Conservation (phyloP, 768 basidiomycete species). For the Leucosporidium yakuticum region DNA sequence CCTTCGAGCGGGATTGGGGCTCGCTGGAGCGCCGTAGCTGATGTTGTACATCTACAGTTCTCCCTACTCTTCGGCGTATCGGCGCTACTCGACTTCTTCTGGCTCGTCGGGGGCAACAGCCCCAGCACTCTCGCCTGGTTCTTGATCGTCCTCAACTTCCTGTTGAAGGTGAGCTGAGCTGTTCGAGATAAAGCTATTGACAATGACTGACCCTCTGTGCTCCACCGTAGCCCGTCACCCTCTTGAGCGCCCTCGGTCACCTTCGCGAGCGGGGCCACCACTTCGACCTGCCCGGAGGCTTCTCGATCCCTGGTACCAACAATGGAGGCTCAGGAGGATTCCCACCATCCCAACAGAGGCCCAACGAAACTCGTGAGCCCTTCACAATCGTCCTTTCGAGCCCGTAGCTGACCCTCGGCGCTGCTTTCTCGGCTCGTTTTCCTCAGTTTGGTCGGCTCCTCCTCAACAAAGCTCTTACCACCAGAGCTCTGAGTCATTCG, state of each 20-base stretch:
- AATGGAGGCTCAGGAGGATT: background rate
- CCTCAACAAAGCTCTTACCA: constrained; percentile 15
- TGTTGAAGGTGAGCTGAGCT: constrained; percentile 18
- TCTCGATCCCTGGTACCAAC: constrained; percentile 4
- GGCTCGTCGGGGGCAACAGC: background rate
- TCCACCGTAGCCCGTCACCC: constrained; percentile 15
- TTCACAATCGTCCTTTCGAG: background rate
- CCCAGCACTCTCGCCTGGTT: background rate
- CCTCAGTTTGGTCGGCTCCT: constrained; percentile 26
- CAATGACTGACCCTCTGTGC: background rate
- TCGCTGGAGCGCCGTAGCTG: too few species aligned
- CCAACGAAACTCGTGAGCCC: constrained; percentile 8
- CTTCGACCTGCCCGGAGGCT: constrained; percentile 1
- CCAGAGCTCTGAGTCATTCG: too few species aligned
- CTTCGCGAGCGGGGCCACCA: constrained; percentile 11
- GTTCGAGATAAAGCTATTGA: constrained; percentile 5
- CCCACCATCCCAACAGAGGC: constrained; percentile 15
- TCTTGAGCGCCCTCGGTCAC: constrained; percentile 5
- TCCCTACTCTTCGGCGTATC: constrained; percentile 4
- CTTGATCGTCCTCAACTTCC: constrained; percentile 21
- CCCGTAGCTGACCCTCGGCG: background rate
- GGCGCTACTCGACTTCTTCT: constrained; percentile 12
- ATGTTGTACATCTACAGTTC: constrained; percentile 1
- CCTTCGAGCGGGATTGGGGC: too few species aligned
- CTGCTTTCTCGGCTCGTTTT: background rate